Base-by-base conservation (phyloP, 805 yeast species). In the Nakazawaea ernobii region DNA sequence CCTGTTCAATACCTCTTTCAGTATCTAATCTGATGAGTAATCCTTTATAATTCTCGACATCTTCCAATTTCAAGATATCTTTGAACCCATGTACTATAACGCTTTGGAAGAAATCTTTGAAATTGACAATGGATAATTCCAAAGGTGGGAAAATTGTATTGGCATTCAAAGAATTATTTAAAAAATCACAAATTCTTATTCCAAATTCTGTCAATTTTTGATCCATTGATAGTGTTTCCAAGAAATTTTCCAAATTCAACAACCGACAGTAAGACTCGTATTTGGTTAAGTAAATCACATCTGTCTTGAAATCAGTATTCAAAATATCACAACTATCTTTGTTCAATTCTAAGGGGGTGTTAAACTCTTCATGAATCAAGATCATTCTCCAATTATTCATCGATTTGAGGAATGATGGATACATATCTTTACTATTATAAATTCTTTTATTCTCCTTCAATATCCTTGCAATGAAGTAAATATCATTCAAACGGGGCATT, bases 361-460 rank as follows among this genome's bases (percentile, higher is more conserved):
- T 20, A 14, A 40, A 40, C 33, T 46, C 49, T 29, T 46, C 42
- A 13, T 30, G 20, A 15, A 46, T 26, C 15, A 46, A 29, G 4
- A 46, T 17, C 42, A 17, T 40, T 35, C 49, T 39, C 49, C 49
- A 46, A 26, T 46, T 46, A 6, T 17, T 17, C 49, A 46, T 46
- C 10, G 36, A 28, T n/a, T 17, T 29, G 14, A 36, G 11, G 20
- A 46, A 40, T 11, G 41, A 20, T 3, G 49, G 49, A 30, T 17
- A 46, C 49, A 40, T 13, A 17, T 46, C 45, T 7, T 30, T 33
- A 8, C n/a, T 14, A 9, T 35, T 24, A 13, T 39, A 39, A n/a
- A n/a, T 14, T 5, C 8, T 17, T 14, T 35, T 46, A 15, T 40
- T 9, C 10, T 15, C 7, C 24, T 40, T 46, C 37, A 46, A 35